Conservation (phyloP, 148 eudicot species). For the Camellia lanceoleosa region DNA sequence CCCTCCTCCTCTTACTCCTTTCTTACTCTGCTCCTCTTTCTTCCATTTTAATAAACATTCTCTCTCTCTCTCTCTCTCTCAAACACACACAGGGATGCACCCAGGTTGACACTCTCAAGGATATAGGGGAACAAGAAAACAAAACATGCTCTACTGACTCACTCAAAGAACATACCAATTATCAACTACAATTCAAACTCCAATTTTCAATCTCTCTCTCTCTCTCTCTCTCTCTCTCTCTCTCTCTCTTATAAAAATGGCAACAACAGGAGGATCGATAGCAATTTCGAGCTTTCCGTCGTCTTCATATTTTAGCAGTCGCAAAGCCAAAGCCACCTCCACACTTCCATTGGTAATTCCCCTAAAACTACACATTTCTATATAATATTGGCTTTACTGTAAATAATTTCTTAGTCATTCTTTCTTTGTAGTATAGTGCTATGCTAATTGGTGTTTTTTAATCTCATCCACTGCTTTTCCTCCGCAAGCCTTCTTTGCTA, state of each 20-base stretch:
- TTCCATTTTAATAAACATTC: background rate
- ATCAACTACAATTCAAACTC: background rate
- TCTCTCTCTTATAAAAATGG: constrained; percentile 20
- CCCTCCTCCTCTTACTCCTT: constrained; percentile 9
- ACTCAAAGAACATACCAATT: background rate
- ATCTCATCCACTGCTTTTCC: too few relatives aligned
- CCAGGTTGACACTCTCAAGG: background rate
- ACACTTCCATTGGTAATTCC: too few relatives aligned
- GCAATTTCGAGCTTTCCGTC: constrained; percentile 35
- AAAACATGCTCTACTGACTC: constrained; percentile 10
- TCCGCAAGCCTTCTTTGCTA: too few relatives aligned
- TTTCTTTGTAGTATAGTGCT: too few relatives aligned
- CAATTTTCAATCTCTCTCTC: background rate
- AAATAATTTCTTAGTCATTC: too few relatives aligned
- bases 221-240: background rate
- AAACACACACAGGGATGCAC: too few relatives aligned
- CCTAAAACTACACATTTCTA: too few relatives aligned
- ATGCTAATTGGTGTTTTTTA: too few relatives aligned
- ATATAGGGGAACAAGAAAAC: background rate
- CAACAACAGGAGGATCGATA: constrained; percentile 35
- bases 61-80: constrained; percentile 12
- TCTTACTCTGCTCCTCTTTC: background rate
- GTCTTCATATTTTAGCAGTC: constrained; percentile 32
- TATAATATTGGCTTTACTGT: too few relatives aligned
- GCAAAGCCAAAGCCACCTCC: background rate